phyloP scores from a whole-genome alignment of 1,284 basidiomycete genomes.

The Ceratobasidium sp. region DNA sequence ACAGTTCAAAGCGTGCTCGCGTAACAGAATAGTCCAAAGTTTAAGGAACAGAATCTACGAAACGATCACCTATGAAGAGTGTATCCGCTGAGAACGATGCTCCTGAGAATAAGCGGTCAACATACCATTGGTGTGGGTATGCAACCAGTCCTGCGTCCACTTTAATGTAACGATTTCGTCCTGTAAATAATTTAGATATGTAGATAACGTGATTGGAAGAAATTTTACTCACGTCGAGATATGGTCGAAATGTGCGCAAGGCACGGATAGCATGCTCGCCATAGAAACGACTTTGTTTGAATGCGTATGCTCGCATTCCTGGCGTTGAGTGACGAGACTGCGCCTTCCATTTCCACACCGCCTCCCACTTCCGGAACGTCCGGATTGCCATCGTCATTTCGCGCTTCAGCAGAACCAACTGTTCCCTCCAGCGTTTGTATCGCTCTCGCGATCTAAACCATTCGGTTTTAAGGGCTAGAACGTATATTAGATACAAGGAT shows the following conservation, averaged over 20 bases:
- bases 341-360: constrained; percentile 16
- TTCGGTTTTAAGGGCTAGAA: constrained; percentile 10
- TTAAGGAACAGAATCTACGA: too few species aligned
- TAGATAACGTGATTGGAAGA: too few species aligned
- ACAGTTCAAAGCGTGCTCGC: too few species aligned
- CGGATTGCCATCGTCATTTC: constrained; percentile 30
- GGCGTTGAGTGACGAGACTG: not conserved
- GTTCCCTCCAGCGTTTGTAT: constrained; percentile 28
- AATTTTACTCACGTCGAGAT: not conserved
- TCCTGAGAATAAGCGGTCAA: too few species aligned
- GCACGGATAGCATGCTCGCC: not conserved
- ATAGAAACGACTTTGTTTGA: constrained; percentile 9
- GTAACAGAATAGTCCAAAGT: too few species aligned
- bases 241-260: not conserved
- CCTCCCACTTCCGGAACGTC: not conserved
- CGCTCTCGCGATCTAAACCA: constrained; percentile 34
- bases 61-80: too few species aligned
- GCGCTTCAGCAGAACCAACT: constrained; percentile 22
- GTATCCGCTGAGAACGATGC: too few species aligned
- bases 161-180: not conserved
- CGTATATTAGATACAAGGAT: not conserved
- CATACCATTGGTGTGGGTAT: not conserved
- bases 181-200: too few species aligned
- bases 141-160: not conserved
- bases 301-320: constrained; percentile 14